phyloP scores from a whole-genome alignment of 345 rosid species.

The Salix koriyanagi region DNA sequence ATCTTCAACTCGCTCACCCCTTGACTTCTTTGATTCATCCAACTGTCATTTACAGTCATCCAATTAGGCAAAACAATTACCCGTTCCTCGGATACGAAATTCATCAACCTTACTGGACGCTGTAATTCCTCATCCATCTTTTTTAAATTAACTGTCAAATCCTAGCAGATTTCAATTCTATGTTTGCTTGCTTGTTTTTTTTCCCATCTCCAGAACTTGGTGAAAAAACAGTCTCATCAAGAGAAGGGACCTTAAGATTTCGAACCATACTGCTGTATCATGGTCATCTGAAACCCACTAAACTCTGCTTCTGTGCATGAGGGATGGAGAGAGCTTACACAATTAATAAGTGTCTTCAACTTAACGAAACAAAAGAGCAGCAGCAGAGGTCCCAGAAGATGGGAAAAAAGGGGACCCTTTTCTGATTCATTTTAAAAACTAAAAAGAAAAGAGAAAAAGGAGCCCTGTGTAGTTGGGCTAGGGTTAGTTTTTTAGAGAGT shows the following conservation, averaged over 20 bases:
- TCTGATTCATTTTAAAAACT: background rate
- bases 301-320: background rate
- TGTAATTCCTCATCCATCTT: conserved; percentile 66
- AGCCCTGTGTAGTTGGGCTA: background rate
- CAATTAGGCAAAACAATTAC: conserved; percentile 23
- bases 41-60: conserved; percentile 36
- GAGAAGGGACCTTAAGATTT: no score
- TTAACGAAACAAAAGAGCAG: conserved; percentile 3
- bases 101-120: conserved; percentile 62
- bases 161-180: background rate
- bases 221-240: no score
- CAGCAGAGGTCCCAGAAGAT: background rate
- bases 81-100: conserved; percentile 89
- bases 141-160: background rate
- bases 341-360: conserved; percentile 34
- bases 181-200: no score
- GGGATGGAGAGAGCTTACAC: conserved; percentile 26
- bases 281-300: background rate
- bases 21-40: conserved; percentile 70
- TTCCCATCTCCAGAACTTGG: no score
- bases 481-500: no score
- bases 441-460: background rate
- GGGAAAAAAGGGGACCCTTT: background rate
- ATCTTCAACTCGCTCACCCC: conserved; percentile 92
- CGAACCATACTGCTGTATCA: no score